Percentiles rank a stretch among this genome's conserved stretches.
These are phyloP conservation scores for Fagopyrum homotropicum DNA, from an alignment of 148 eudicot species.

Conservation along the genomic window DNA sequence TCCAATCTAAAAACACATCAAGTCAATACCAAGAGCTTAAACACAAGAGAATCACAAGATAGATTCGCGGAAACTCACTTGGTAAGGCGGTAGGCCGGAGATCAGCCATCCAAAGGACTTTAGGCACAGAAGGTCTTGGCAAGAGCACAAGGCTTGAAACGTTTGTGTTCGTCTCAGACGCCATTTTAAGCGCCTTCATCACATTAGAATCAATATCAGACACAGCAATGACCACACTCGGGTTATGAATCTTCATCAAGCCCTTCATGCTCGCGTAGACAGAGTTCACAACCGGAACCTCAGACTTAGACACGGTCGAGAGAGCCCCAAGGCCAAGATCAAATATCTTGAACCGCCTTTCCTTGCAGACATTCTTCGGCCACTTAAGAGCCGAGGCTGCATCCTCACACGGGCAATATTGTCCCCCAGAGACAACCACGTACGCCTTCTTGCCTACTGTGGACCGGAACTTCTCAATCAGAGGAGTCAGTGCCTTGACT, in stretches of 20 bases:
- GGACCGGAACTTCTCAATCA: constrained; percentile 65
- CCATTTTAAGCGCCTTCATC: constrained; percentile 80
- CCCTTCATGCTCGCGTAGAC: constrained; percentile 90
- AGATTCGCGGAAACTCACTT: constrained; percentile 31
- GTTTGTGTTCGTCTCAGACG: constrained; percentile 37
- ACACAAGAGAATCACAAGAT: background rate
- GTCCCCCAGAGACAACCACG: constrained; percentile 72
- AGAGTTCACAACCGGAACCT: constrained; percentile 72
- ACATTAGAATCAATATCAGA: constrained; percentile 64
- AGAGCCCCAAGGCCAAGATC: constrained; percentile 69
- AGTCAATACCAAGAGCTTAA: background rate
- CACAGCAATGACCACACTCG: constrained; percentile 65
- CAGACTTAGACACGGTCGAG: constrained; percentile 56
- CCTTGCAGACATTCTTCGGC: constrained; percentile 72
- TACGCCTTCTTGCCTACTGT: constrained; percentile 87
- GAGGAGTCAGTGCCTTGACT: constrained; percentile 70
- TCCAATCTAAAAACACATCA: constrained; percentile 61
- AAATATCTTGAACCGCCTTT: constrained; percentile 84
- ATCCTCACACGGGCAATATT: constrained; percentile 69
- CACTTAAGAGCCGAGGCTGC: constrained; percentile 62
- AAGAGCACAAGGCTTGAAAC: constrained; percentile 53
- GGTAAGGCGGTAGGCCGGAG: constrained; percentile 78
- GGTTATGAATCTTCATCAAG: constrained; percentile 69
- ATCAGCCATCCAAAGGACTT: constrained; percentile 98
- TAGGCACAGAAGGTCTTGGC: constrained; percentile 57